Conservation (phyloP, 768 basidiomycete genomes). For the Lyophyllum atratum region DNA sequence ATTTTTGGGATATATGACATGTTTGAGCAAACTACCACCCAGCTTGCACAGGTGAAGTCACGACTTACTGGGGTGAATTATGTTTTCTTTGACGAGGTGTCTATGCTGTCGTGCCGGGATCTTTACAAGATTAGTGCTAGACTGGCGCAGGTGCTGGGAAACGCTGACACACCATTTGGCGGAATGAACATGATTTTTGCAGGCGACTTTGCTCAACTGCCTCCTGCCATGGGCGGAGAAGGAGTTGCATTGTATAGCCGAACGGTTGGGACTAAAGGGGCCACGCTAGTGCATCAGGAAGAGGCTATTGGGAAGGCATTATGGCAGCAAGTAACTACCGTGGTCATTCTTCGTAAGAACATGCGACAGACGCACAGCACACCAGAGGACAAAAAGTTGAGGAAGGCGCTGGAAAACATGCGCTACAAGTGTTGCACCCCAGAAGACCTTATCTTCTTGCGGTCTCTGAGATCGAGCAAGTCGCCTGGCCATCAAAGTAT, state of each 20-base stretch:
- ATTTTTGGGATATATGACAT: constrained; percentile 25
- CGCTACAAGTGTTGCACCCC: constrained; percentile 39
- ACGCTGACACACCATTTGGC: constrained; percentile 14
- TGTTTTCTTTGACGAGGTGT: constrained; percentile 44
- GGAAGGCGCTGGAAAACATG: too few species aligned
- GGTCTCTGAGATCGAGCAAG: constrained; percentile 20
- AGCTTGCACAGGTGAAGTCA: constrained; percentile 16
- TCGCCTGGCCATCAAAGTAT: background rate
- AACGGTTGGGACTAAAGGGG: background rate
- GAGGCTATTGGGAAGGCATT: constrained; percentile 15
- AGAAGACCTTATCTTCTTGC: constrained; percentile 37
- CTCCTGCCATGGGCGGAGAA: constrained; percentile 27
- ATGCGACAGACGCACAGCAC: constrained; percentile 31
- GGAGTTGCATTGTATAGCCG: constrained; percentile 23
- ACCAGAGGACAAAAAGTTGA: constrained; percentile 23
- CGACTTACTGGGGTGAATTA: constrained; percentile 32
- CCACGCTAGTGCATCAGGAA: background rate
- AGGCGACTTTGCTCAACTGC: constrained; percentile 39
- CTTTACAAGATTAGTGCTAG: constrained; percentile 28
- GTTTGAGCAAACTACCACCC: background rate
- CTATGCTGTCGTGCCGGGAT: constrained; percentile 37
- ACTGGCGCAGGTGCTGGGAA: constrained; percentile 13
- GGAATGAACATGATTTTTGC: background rate
- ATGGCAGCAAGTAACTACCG: constrained; percentile 31
- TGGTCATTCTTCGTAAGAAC: constrained; percentile 29